phyloP scores from a whole-genome alignment of 441 rosid genomes.

The Iberis amara region DNA sequence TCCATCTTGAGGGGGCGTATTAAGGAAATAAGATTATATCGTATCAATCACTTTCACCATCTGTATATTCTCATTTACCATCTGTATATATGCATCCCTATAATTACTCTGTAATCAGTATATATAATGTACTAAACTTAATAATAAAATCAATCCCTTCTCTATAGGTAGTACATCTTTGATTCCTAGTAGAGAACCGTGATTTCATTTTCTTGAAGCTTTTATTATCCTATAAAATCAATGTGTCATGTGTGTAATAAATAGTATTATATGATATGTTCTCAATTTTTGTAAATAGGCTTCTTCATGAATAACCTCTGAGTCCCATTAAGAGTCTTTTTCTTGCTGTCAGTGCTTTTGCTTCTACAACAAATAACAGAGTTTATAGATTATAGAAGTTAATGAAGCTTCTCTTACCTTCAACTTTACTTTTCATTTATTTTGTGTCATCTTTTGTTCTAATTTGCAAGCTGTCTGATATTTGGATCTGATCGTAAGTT shows the following conservation, averaged over 20 bases:
- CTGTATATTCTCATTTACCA: too few relatives aligned
- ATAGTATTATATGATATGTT: not conserved
- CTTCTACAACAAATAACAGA: slow-evolving; percentile 24
- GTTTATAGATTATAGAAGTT: slow-evolving; percentile 20
- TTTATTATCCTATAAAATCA: not conserved
- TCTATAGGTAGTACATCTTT: slow-evolving; percentile 3
- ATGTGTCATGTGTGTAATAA: not conserved
- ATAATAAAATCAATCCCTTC: slow-evolving; percentile 17
- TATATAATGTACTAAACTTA: not conserved
- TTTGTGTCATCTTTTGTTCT: not conserved
- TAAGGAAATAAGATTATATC: too few relatives aligned
- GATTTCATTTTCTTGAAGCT: slow-evolving; percentile 17
- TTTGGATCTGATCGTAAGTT: slow-evolving; percentile 24
- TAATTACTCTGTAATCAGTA: too few relatives aligned
- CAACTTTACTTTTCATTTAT: slow-evolving; percentile 22
- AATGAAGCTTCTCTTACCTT: slow-evolving; percentile 28
- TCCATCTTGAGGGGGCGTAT: too few relatives aligned
- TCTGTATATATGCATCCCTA: too few relatives aligned
- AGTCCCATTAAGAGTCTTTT: slow-evolving; percentile 27
- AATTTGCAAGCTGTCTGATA: slow-evolving; percentile 23
- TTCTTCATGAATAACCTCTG: slow-evolving; percentile 20
- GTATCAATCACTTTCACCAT: too few relatives aligned
- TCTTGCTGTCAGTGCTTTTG: slow-evolving; percentile 25
- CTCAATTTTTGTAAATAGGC: not conserved
- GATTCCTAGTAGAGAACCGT: slow-evolving; percentile 28